Evolutionary conservation across 2,329 filamentous ascomycete species (phyloP), one percentile per base, ranked within the genome.

Genomic region (Trichophyton equinum): DNA sequence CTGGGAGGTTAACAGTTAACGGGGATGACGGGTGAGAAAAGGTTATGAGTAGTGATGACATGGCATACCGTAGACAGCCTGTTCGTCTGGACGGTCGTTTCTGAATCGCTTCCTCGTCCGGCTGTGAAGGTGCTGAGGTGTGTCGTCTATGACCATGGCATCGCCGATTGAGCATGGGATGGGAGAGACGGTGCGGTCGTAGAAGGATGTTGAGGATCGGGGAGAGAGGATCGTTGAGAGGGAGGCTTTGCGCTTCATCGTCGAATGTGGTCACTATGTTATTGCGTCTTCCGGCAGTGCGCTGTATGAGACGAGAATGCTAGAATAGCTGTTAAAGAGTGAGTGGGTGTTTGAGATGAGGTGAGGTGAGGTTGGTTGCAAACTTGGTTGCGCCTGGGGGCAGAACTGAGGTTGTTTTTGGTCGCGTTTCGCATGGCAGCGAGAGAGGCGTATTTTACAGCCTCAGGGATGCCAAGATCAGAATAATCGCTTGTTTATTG

Each of bases 221-320:
- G 74, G 71, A 49, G 77, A 75, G 40, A 76, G 68, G 18, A 78
- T 64, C 13, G 68, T 75, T 15, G 79, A 77, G 64, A 77, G 75
- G 47, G 80, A 81, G 51, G 81, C 79, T 69, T 84, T 85, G 68
- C 82, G 81, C 70, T 85, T 85, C 69, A 80, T 81, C 8, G 84
- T 84, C n/a, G 49, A 58, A 18, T 46, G 47, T 47, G 20, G 27
- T 25, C 18, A 25, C 55, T 57, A 15, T 36, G 18, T 57, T 42
- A 18, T 42, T 30, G 11, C 3, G 55, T 40, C 13, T 40, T 13
- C 44, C 20, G 7, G 7, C 22, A 18, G 22, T 27, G 27, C 6
- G 27, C 27, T 7, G 25, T 25, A 15, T 15, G 8, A 20, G 18
- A 47, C 6, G 18, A 47, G 22, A 5, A 22, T 18, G 20, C 20